Evolutionary conservation across 2,329 filamentous ascomycete genomes (phyloP), one percentile per base, ranked within the genome.

Genomic region (Cercospora sp.): DNA sequence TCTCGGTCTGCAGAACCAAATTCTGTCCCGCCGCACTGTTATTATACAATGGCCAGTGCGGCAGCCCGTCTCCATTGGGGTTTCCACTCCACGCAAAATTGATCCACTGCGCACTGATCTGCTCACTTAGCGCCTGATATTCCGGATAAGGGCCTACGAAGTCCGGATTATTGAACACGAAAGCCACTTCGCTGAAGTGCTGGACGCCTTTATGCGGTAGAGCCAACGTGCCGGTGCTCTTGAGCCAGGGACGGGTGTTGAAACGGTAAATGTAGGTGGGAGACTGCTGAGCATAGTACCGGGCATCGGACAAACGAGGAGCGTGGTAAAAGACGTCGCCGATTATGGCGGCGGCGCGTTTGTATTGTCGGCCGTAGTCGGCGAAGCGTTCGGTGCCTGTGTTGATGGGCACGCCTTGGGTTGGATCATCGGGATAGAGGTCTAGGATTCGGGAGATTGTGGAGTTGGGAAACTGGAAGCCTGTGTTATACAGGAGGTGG

Each of bases 221-320:
- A 1, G 82, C 73, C n/a, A 72, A 28, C 3, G 37, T 58, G 8
- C 66, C 66, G 26, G 68, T 65, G 24, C 63, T 67, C 26, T 69
- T 70, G 13, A 85, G 83, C 8, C 81, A 80, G 0, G 83, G 78
- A 13, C 84, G 77, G 10, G 86, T 86, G 73, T 90, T 87, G 81
- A 90, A 90, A 55, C 85, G 84, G 78, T 89, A 90, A 74, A 84
- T 86, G 80, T 87, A 90, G 5, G 85, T 85, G 5, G 84, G 80
- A 2, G 85, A 78, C 43, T 80, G 76, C 12, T 78, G 78, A 10
- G 85, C 79, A 82, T 85, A 88, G 1, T 80, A 78, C 71, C 85
- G 79, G 67, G 83, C 85, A 9, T 85, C 84, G 32, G 82, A 79
- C 16, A 87, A 82, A 1, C 87, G 83, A 26, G 83, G 81, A 5